Conservation (phyloP, 805 yeast species). For the Sporopachydermia quercuum region DNA sequence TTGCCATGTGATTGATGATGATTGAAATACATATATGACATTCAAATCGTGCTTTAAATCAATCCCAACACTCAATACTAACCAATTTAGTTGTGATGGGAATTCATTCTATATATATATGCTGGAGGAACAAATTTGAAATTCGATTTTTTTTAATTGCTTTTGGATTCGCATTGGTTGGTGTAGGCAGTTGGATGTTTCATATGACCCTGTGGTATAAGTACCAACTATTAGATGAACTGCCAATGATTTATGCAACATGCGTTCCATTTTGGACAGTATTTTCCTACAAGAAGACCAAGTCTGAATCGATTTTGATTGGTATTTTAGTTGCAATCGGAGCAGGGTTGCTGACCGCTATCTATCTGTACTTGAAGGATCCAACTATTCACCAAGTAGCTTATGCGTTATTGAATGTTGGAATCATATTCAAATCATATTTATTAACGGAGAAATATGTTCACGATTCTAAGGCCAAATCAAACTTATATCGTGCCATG, state of each 20-base stretch:
- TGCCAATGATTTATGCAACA: conserved; percentile 97
- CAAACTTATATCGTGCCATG: conserved; percentile 41
- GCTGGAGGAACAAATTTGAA: conserved; percentile 47
- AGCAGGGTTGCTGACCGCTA: conserved; percentile 47
- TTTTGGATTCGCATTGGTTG: conserved; percentile 76
- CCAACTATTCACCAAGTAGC: conserved; percentile 85
- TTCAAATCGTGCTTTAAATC: not conserved
- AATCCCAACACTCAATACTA: conserved; percentile 2
- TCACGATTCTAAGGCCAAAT: conserved; percentile 28
- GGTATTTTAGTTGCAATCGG: conserved; percentile 34
- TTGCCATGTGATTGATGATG: conserved; percentile 1
- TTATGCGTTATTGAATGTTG: conserved; percentile 65
- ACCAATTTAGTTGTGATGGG: conserved; percentile 34
- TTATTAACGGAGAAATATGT: conserved; percentile 38
- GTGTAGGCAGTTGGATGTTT: conserved; percentile 87
- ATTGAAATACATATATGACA: not conserved
- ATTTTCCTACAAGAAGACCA: conserved; percentile 40
- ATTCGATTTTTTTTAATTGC: conserved; percentile 55
- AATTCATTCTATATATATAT: conserved; percentile 44
- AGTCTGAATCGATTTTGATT: conserved; percentile 24
- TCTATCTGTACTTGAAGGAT: conserved; percentile 59
- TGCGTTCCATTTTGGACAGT: conserved; percentile 87
- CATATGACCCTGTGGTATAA: conserved; percentile 91
- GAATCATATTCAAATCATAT: conserved; percentile 49
- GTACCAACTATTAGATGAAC: conserved; percentile 83